A percentile compares a stretch with the other conserved stretches of the same genome.
Evolutionary conservation across 2,329 filamentous ascomycete species (phyloP).

Genomic region (Sporothrix variecibatus): DNA sequence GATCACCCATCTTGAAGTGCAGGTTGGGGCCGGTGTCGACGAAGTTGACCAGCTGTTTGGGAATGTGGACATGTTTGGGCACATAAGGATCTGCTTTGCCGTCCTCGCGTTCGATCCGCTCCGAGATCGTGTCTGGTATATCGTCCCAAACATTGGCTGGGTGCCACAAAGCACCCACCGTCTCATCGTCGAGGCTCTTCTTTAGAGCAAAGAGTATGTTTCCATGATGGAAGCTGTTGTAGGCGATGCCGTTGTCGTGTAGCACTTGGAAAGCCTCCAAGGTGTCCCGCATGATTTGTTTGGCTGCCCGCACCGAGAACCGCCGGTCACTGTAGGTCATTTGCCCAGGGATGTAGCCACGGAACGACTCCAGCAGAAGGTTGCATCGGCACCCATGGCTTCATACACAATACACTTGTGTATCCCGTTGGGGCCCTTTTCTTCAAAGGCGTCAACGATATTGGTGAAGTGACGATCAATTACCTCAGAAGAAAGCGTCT

Average conservation of each 20-base stretch:
- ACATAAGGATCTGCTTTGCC: neutral
- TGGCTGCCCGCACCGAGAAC: neutral
- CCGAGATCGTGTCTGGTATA: neutral
- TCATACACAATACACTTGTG: neutral
- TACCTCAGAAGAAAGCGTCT: neutral
- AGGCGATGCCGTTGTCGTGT: neutral
- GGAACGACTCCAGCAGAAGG: neutral
- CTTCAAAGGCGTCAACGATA: neutral
- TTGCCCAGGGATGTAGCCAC: neutral
- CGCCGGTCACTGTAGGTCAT: neutral
- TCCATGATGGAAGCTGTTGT: neutral
- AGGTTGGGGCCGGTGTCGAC: neutral
- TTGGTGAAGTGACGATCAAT: neutral
- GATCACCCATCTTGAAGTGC: conserved; percentile 18
- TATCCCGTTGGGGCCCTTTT: neutral
- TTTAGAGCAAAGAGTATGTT: neutral
- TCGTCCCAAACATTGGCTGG: neutral
- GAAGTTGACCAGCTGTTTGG: neutral
- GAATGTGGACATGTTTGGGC: neutral
- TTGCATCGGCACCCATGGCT: neutral
- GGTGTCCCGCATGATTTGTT: neutral
- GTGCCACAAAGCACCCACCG: neutral
- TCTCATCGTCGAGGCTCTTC: neutral
- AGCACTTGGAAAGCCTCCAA: neutral
- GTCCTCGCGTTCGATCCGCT: neutral